Evolutionary conservation across 2,329 filamentous ascomycete genomes (phyloP).

Genomic region (Ceratocystiopsis minuta): DNA sequence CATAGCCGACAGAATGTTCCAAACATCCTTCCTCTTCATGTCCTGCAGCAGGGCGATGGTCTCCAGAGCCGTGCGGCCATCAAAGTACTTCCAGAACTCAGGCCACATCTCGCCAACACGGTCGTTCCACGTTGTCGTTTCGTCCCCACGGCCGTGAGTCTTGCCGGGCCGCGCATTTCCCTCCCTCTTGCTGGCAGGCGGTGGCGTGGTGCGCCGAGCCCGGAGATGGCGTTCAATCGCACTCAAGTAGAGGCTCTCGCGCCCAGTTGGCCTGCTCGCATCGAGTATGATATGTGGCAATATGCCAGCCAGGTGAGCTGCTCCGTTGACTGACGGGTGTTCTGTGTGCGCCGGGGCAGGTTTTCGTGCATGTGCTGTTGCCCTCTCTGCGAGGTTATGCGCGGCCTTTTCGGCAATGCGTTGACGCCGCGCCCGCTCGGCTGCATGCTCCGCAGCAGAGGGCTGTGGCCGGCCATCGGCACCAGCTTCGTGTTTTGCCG

Average conservation of each 20-base stretch:
- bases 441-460: slow-evolving; percentile 31
- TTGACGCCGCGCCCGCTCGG: slow-evolving; percentile 42
- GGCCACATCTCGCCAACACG: slow-evolving; percentile 52
- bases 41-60: slow-evolving; percentile 72
- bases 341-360: slow-evolving; percentile 28
- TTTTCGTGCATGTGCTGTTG: slow-evolving; percentile 35
- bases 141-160: not conserved
- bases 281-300: slow-evolving; percentile 54
- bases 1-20: slow-evolving; percentile 45
- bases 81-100: slow-evolving; percentile 66
- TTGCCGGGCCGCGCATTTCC: not conserved
- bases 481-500: no score
- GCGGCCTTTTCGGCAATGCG: slow-evolving; percentile 38
- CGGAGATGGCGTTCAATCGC: slow-evolving; percentile 35
- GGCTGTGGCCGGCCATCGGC: not conserved
- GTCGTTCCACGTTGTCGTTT: slow-evolving; percentile 22
- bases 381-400: slow-evolving; percentile 36
- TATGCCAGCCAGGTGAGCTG: slow-evolving; percentile 37
- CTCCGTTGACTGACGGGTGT: slow-evolving; percentile 37
- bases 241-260: slow-evolving; percentile 57
- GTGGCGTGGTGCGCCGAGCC: slow-evolving; percentile 7
- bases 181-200: slow-evolving; percentile 6
- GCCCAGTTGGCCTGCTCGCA: slow-evolving; percentile 59
- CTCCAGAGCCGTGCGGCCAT: slow-evolving; percentile 71
- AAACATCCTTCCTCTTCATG: slow-evolving; percentile 69